These are phyloP conservation scores for Sphaerobolus stellatus DNA, from an alignment of 1,284 basidiomycete species.

Conservation along the genomic window DNA sequence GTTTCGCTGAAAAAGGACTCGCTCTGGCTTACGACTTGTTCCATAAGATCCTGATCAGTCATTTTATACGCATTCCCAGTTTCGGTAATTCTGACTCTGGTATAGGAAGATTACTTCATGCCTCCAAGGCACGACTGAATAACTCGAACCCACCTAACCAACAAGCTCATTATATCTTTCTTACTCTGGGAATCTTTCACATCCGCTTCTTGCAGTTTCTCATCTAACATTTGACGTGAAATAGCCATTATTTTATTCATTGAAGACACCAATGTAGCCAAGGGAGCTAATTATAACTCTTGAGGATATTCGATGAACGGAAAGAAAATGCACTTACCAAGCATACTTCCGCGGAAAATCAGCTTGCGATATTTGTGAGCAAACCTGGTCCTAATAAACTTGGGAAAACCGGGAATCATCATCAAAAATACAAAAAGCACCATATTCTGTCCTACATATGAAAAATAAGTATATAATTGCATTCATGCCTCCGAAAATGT, in stretches of 20 bases:
- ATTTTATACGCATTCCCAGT: constrained; percentile 38
- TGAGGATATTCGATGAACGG: not conserved
- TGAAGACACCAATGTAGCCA: constrained; percentile 36
- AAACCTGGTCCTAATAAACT: constrained; percentile 34
- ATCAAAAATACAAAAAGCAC: constrained; percentile 39
- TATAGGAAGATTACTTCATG: not conserved
- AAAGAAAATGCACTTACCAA: constrained; percentile 23
- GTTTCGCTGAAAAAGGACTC: not conserved
- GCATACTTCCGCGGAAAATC: constrained; percentile 27
- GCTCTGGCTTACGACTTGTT: constrained; percentile 42
- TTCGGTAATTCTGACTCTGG: constrained; percentile 33
- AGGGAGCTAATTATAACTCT: constrained; percentile 19
- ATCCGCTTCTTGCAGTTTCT: constrained; percentile 39
- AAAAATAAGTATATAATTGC: not conserved
- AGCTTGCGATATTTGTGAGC: constrained; percentile 37
- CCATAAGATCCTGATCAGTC: constrained; percentile 48
- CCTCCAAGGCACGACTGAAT: not conserved
- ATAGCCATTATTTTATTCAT: constrained; percentile 44
- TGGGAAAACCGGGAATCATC: constrained; percentile 37
- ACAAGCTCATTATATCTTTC: constrained; percentile 50
- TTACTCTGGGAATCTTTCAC: constrained; percentile 41
- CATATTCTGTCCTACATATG: constrained; percentile 34
- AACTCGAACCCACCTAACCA: constrained; percentile 29
- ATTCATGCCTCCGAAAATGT: not conserved
- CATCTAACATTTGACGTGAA: constrained; percentile 39